Evolutionary conservation across 495 filamentous ascomycete species (phyloP), one percentile per base, ranked within the genome.

Genomic region (Penicillium cinerascens): DNA sequence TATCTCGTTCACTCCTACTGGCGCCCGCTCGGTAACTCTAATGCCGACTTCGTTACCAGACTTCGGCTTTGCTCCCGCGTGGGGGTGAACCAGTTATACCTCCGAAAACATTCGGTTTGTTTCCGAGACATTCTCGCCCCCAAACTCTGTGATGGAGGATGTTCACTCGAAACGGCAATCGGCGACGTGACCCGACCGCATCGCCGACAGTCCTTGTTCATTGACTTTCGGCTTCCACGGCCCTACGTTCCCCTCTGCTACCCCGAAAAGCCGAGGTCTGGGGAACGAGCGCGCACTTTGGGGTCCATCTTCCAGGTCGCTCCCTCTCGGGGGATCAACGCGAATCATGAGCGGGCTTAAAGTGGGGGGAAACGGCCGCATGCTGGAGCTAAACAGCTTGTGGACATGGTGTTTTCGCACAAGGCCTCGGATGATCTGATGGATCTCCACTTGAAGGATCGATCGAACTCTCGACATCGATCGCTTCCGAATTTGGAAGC

Each of bases 71-170:
- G 29, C 11, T 33, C 29, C 29, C 29, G 29, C 29, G 29, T 33
- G 29, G 29, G n/a, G 13, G 29, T 49, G 25, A 57, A 29, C 38
- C 44, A 48, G 43, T 36, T 51, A 36, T 25, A 47, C 23, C 20
- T 13, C 20, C 23, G n/a, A 42, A 46, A 37, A 37, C 27, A 38
- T 49, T 37, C 42, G n/a, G 15, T 48, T 49, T 21, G 2, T 15
- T 35, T 16, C 59, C 55, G 59, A 41, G 0, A 55, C 48, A 55
- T 61, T 61, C 51, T 61, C 59, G 59, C 47, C 48, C 17, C 8
- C n/a, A 51, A 56, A 60, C 44, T 58, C 37, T 46, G 35, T 15
- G 36, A 25, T 41, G 47, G 33, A n/a, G 15, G 18, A 6, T 48
- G 8, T 5, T 22, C 16, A 26, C 33, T 41, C 27, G 20, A 35